phyloP scores from a whole-genome alignment of 257 asterid genomes.

The Ligustrum vulgare region DNA sequence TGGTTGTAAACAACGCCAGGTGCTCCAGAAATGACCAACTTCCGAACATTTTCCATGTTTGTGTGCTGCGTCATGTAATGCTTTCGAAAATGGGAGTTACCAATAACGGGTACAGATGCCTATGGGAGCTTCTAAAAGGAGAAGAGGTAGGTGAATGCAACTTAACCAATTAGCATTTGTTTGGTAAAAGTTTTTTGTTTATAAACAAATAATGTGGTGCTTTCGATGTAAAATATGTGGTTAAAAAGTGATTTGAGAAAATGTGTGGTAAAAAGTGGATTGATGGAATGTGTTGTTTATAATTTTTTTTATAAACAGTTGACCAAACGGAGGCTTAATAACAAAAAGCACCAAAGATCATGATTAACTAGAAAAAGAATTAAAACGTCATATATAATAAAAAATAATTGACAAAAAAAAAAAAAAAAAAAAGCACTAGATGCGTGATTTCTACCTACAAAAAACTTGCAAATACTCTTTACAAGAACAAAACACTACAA shows the following conservation, averaged over 20 bases:
- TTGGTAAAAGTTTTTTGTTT: no score
- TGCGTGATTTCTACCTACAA: neutral
- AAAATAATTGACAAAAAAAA: neutral
- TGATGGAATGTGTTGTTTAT: no score
- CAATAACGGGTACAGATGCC: neutral
- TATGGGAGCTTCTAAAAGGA: neutral
- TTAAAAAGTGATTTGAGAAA: no score
- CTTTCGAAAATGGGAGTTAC: neutral
- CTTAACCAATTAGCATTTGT: neutral
- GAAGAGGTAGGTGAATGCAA: neutral
- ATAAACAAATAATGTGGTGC: no score
- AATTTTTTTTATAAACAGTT: no score
- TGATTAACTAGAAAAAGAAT: neutral
- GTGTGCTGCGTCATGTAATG: neutral
- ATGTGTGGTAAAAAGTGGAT: no score
- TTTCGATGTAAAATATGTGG: no score
- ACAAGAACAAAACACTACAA: no score
- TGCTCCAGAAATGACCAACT: neutral
- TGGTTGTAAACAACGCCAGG: neutral
- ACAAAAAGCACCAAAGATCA: neutral
- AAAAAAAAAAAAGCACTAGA: neutral
- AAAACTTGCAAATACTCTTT: neutral
- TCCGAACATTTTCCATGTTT: neutral
- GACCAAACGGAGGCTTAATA: neutral
- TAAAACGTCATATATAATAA: neutral